phyloP scores from a whole-genome alignment of 495 filamentous ascomycete genomes.

The Hypoxylon rickii region DNA sequence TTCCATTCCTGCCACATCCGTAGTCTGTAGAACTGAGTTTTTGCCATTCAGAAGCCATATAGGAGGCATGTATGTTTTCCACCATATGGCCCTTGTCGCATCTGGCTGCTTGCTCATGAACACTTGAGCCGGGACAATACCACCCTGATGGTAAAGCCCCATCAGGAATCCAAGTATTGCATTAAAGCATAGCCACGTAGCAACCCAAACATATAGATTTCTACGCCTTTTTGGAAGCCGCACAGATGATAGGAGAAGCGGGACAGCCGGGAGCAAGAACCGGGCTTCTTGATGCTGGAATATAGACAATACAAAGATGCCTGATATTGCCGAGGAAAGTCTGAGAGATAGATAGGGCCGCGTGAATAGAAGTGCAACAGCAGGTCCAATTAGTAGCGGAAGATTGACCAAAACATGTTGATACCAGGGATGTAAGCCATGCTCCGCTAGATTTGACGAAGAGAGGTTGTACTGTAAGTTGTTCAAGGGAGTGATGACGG shows the following conservation, averaged over 20 bases:
- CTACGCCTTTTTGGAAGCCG: constrained; percentile 64
- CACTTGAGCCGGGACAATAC: constrained; percentile 81
- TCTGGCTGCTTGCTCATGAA: constrained; percentile 62
- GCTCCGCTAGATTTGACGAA: constrained; percentile 76
- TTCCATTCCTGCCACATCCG: constrained; percentile 81
- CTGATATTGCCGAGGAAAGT: constrained; percentile 79
- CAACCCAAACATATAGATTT: constrained; percentile 61
- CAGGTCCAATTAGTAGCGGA: constrained; percentile 89
- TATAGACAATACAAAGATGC: constrained; percentile 75
- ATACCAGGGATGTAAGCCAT: constrained; percentile 90
- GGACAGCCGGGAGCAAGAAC: constrained; percentile 86
- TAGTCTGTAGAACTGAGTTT: constrained; percentile 67
- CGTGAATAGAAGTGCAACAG: constrained; percentile 68
- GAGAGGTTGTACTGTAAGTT: constrained; percentile 86
- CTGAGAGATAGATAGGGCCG: constrained; percentile 61
- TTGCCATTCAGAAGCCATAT: constrained; percentile 86
- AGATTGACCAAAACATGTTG: constrained; percentile 87
- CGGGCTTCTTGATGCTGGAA: constrained; percentile 95
- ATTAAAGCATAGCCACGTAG: constrained; percentile 84
- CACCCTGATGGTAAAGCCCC: constrained; percentile 93
- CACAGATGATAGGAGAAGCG: constrained; percentile 84
- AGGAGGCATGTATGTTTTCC: constrained; percentile 96
- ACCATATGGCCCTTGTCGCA: constrained; percentile 82
- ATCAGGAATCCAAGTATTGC: constrained; percentile 75
- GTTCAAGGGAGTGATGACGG: constrained; percentile 86